Percentiles rank a stretch among this genome's conserved stretches.
Evolutionary conservation across 2,329 filamentous ascomycete genomes (phyloP).

Genomic region (Leptographium radiaticola): DNA sequence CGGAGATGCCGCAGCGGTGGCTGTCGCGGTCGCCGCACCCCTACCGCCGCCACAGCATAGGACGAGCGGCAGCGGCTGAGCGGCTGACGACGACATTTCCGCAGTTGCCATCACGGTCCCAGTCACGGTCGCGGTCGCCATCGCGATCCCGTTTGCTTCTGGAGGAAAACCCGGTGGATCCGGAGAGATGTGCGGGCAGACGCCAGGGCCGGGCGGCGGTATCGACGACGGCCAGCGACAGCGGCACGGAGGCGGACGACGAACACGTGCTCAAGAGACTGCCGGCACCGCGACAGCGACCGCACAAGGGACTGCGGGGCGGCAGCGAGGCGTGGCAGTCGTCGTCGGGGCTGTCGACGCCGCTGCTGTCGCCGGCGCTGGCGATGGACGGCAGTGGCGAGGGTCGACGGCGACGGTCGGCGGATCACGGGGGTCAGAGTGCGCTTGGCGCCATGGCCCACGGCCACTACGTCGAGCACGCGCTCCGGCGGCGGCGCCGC

Average conservation of each 20-base stretch:
- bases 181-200: not conserved
- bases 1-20: conserved; percentile 15
- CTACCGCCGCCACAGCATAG: conserved; percentile 46
- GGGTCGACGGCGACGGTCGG: too few relatives aligned
- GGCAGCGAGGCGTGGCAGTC: conserved; percentile 44
- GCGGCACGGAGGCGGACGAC: conserved; percentile 90
- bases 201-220: conserved; percentile 21
- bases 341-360: conserved; percentile 27
- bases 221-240: conserved; percentile 61
- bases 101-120: not conserved
- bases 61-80: conserved; percentile 33
- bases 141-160: not conserved
- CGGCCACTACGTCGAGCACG: too few relatives aligned
- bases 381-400: not conserved
- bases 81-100: conserved; percentile 22
- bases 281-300: conserved; percentile 60
- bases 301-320: conserved; percentile 66
- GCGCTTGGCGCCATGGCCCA: too few relatives aligned
- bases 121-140: not conserved
- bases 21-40: conserved; percentile 54
- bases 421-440: too few relatives aligned
- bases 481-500: conserved; percentile 14
- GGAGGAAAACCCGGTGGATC: not conserved
- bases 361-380: conserved; percentile 12
- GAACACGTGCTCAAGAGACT: conserved; percentile 79